Conservation (phyloP, 129 eudicot genomes). For the Ambrosia artemisiifolia region DNA sequence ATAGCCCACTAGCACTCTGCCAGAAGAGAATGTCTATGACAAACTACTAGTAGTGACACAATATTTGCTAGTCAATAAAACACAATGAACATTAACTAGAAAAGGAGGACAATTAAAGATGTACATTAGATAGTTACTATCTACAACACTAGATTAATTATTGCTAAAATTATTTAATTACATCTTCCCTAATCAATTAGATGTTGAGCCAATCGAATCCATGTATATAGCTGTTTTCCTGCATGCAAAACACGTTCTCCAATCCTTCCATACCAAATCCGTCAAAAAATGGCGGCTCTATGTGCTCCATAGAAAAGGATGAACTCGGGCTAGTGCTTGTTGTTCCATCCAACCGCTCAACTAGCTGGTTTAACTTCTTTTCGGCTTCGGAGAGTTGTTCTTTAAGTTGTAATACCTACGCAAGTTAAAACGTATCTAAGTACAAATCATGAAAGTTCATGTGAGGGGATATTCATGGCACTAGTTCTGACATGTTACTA, state of each 20-base stretch:
- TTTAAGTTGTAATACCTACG: conserved; percentile 60
- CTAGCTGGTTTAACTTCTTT: conserved; percentile 54
- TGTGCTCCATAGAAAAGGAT: conserved; percentile 65
- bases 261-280: conserved; percentile 82
- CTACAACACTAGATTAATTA: conserved; percentile 29
- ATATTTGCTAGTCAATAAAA: conserved; percentile 5
- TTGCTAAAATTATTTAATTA: conserved; percentile 36
- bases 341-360: conserved; percentile 45
- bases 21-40: no score
- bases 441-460: conserved; percentile 21
- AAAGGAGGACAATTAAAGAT: conserved; percentile 30
- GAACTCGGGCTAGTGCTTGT: conserved; percentile 80
- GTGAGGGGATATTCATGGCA: conserved; percentile 33
- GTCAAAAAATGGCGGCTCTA: conserved; percentile 62
- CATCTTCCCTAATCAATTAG: conserved; percentile 21
- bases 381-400: conserved; percentile 59
- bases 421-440: background rate
- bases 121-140: conserved; percentile 39
- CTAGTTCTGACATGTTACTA: no score
- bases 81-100: conserved; percentile 26
- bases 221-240: conserved; percentile 44
- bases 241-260: conserved; percentile 50
- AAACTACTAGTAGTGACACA: background rate
- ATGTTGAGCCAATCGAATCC: conserved; percentile 58
- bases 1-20: background rate